Evolutionary conservation across 371 early-diverging fungal genomes (phyloP), one percentile per base, ranked within the genome.

Genomic region (Mortierella sp.): DNA sequence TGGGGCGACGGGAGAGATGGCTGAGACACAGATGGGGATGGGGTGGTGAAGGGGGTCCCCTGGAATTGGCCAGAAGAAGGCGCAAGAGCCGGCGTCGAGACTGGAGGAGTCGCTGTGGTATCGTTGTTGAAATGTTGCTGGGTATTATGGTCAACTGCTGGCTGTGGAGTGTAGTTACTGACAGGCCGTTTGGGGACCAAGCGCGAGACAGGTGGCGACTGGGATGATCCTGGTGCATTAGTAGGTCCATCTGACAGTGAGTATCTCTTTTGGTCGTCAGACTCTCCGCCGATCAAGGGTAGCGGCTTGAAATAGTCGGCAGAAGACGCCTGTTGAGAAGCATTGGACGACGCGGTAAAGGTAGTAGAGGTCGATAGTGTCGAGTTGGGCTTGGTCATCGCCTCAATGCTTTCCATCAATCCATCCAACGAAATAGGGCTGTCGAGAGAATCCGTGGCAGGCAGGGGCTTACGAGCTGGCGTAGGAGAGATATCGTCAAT

Each of bases 401-500:
- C 85, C 49, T 85, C 85, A 14, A 85, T 76, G 24, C 85, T 85
- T 54, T 85, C 85, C 75, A 85, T 35, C 24, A 85, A 41, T 6
- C 85, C 85, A 71, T 85, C 82, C 14, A 85, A 38, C 8, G 85
- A 85, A 29, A 74, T 85, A 1, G 85, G 79, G 35, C 85, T 81
- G 38, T 78, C 82, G 27, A 79, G 32, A 3, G 75, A 74, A 1
- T 70, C 63, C 38, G 68, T 4, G 18, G 43, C 2, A 10, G 41
- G 24, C 41, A 68, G 32, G 65, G 68, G 38, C 56, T 75, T 51
- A 72, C 77, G 27, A 51, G 75, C 27, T 43, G 75, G 55, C 1
- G 75, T 35, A 18, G 75, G 76, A 32, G 68, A 51, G 71, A 76
- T 48, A 56, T 79, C 79, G 35, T 70, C 72, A 35, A 79, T 24